A percentile compares a stretch with the other conserved stretches of the same genome.
phyloP scores from a whole-genome alignment of 78 protist genomes.

The Pigoraptor vietnamica region DNA sequence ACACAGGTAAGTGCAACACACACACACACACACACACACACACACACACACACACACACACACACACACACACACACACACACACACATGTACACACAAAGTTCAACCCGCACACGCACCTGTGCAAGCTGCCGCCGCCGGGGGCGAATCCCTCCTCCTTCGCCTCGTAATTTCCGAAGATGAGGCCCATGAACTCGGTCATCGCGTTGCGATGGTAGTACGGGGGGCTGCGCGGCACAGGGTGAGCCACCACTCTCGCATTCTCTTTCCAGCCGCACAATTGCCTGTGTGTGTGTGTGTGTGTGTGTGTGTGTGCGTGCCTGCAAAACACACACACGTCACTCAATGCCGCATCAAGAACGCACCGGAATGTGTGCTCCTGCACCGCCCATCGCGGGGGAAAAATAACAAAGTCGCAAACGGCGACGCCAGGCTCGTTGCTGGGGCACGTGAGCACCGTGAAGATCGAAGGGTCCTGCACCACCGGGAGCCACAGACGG shows the following conservation, averaged over 20 bases:
- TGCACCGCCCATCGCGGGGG: conserved; percentile 91
- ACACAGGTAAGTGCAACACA: no score
- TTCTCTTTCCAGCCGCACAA: no score
- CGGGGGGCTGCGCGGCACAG: conserved; percentile 63
- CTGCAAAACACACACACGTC: no score
- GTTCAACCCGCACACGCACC: no score
- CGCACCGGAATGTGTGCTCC: conserved; percentile 79
- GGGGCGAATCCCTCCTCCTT: conserved; percentile 68
- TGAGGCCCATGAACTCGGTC: conserved; percentile 94
- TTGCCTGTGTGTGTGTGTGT: no score
- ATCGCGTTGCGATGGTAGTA: conserved; percentile 91
- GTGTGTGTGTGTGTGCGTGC: no score
- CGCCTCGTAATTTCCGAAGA: conserved; percentile 87
- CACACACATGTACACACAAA: not conserved
- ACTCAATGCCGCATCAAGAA: no score
- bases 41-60: not conserved
- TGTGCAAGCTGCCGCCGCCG: conserved; percentile 70
- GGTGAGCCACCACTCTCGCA: not conserved
- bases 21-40: no score
- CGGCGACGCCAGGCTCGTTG: conserved; percentile 81
- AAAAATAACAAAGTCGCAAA: conserved; percentile 89
- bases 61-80: not conserved
- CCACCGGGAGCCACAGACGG: not conserved
- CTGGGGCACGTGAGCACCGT: conserved; percentile 89
- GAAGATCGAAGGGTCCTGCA: conserved; percentile 92